Evolutionary conservation across 306 rosid species (phyloP), one percentile per base, ranked within the genome.

Genomic region (Malus sylvestris): DNA sequence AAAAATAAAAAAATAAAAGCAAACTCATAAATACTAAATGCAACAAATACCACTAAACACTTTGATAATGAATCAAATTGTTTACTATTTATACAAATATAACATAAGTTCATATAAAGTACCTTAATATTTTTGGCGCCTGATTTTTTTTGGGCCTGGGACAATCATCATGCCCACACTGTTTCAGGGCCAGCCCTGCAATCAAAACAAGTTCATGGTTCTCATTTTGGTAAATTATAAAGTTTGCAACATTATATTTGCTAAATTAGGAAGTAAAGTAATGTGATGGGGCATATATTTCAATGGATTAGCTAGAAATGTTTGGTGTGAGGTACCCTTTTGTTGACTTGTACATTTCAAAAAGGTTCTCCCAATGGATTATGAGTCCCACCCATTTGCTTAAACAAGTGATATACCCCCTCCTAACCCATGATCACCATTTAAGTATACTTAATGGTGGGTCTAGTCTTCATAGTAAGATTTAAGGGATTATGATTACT

Each of bases 361-460:
- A 29, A 74, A 44, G 61, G 10, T 53, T 18, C 5, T 44, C 1
- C 25, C 70, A 5, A 51, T 1, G 8, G 55, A 51, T 51, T 51
- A 51, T 57, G 40, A 33, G 45, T 18, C 69, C 78, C 70, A 74
- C 58, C 19, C 42, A 59, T 45, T 45, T 74, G 0, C 61, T 62
- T 44, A 61, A 46, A 73, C 19, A 60, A 61, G n/a, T 45, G 64
- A n/a, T 65, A 62, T 75, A 52, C 10, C 40, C 69, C 74, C 71
- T 66, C 76, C 74, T 66, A 75, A 78, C 68, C 62, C 72, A 74
- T 77, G 76, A 66, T 71, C 16, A 70, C 30, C 49, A 32, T 61
- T 42, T 51, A 81, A 76, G 63, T 51, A 68, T 68, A 60, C 20
- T 51, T 51, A 16, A 16, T 53, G 68, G 82, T 77, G 89, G 83